Evolutionary conservation across 2,329 filamentous ascomycete genomes (phyloP).

Genomic region (Talaromyces islandicus): DNA sequence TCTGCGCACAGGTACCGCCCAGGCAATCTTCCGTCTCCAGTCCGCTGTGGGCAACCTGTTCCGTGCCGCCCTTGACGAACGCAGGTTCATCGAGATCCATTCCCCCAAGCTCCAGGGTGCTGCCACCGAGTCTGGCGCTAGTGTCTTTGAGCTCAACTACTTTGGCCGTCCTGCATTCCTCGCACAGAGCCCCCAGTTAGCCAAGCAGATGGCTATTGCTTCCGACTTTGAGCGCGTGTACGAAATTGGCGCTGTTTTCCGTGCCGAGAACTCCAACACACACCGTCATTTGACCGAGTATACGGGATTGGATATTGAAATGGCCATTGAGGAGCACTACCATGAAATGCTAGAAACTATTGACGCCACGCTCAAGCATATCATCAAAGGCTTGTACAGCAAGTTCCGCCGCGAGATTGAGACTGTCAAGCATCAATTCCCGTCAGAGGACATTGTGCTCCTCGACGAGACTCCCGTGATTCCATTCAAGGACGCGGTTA

Average conservation of each 20-base stretch:
- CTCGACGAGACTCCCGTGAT: slow-evolving; percentile 78
- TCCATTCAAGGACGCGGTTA: slow-evolving; percentile 70
- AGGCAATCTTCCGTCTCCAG: slow-evolving; percentile 82
- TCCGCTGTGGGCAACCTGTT: slow-evolving; percentile 75
- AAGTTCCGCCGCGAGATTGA: slow-evolving; percentile 68
- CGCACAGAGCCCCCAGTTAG: slow-evolving; percentile 84
- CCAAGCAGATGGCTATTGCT: slow-evolving; percentile 88
- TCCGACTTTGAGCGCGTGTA: slow-evolving; percentile 86
- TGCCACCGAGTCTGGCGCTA: slow-evolving; percentile 84
- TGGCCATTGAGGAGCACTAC: slow-evolving; percentile 84
- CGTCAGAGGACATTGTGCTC: slow-evolving; percentile 81
- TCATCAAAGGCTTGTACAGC: slow-evolving; percentile 66
- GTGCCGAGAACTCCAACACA: slow-evolving; percentile 92
- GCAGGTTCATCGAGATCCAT: slow-evolving; percentile 87
- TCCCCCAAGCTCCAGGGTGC: slow-evolving; percentile 87
- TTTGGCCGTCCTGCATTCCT: slow-evolving; percentile 82
- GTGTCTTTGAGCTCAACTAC: slow-evolving; percentile 88
- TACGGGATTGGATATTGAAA: slow-evolving; percentile 86
- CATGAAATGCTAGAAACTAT: slow-evolving; percentile 77
- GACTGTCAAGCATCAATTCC: slow-evolving; percentile 74
- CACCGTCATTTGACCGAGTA: slow-evolving; percentile 93
- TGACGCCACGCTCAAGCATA: slow-evolving; percentile 73
- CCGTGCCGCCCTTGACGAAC: slow-evolving; percentile 65
- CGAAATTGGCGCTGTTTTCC: slow-evolving; percentile 84
- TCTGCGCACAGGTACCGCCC: slow-evolving; percentile 76